Percentiles rank a stretch among this genome's conserved stretches.
phyloP scores from a whole-genome alignment of 1,139 yeast species.

The Taphrina wiesneri region DNA sequence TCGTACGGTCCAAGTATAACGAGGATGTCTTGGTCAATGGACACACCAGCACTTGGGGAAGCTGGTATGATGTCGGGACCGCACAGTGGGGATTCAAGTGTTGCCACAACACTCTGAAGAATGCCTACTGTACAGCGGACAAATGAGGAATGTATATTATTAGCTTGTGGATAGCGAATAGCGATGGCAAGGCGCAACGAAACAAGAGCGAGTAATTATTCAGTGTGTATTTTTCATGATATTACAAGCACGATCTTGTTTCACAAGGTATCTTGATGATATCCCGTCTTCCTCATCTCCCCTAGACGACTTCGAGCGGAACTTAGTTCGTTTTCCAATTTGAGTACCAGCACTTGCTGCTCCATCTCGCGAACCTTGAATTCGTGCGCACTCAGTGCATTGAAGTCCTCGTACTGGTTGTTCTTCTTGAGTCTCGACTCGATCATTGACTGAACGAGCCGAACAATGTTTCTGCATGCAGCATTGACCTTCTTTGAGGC shows the following conservation, averaged over 20 bases:
- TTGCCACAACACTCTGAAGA: slow-evolving; percentile 49
- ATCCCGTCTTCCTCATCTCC: slow-evolving; percentile 69
- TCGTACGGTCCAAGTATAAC: slow-evolving; percentile 41
- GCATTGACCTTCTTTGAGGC: slow-evolving; percentile 69
- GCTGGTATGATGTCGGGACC: slow-evolving; percentile 49
- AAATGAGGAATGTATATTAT: neutral
- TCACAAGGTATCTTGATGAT: slow-evolving; percentile 31
- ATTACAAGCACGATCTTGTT: neutral
- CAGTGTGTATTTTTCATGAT: neutral
- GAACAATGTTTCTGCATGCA: slow-evolving; percentile 73
- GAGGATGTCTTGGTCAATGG: slow-evolving; percentile 50
- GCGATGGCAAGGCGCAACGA: neutral
- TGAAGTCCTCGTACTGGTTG: slow-evolving; percentile 58
- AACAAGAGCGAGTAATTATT: neutral
- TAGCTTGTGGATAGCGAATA: neutral
- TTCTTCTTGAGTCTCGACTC: slow-evolving; percentile 47
- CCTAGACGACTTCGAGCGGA: slow-evolving; percentile 80
- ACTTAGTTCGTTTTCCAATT: slow-evolving; percentile 70
- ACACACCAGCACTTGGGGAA: slow-evolving; percentile 54
- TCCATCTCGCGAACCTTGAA: slow-evolving; percentile 89
- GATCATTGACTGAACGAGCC: slow-evolving; percentile 66
- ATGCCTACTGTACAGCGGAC: slow-evolving; percentile 45
- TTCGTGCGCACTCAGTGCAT: slow-evolving; percentile 72
- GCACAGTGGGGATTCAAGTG: slow-evolving; percentile 57
- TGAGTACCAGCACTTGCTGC: slow-evolving; percentile 86